Evolutionary conservation across 306 rosid species (phyloP).

Genomic region (Ormosia emarginata): DNA sequence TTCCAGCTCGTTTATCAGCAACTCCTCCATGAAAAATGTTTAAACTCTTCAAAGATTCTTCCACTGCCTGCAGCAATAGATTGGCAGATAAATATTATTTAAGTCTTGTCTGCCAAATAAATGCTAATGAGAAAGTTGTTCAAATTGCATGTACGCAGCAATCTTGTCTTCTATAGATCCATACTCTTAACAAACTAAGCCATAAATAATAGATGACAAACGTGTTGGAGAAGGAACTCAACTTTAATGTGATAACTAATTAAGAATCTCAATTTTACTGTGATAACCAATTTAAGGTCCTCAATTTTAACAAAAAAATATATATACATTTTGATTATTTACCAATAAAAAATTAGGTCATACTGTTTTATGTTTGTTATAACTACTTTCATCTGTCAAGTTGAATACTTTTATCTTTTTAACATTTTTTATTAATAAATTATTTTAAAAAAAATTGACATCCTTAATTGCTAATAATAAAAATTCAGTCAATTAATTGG

Average conservation of each 20-base stretch:
- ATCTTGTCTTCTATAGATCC: neutral
- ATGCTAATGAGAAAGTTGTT: neutral
- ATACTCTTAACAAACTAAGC: neutral
- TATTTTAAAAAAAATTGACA: neutral
- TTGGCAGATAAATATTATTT: neutral
- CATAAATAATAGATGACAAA: neutral
- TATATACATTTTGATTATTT: too few relatives aligned
- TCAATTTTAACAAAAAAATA: neutral
- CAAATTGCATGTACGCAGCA: neutral
- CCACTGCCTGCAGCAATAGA: conserved; percentile 66
- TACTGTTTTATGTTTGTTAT: neutral
- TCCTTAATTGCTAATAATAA: neutral
- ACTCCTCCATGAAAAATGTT: conserved; percentile 77
- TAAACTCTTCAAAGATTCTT: conserved; percentile 72
- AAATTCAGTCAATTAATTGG: neutral
- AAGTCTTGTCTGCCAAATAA: neutral
- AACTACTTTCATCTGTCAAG: neutral
- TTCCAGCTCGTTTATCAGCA: conserved; percentile 70
- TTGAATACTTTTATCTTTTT: neutral
- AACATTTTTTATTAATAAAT: neutral
- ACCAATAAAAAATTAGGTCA: neutral
- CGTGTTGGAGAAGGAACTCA: neutral
- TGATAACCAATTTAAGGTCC: neutral
- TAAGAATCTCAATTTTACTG: neutral
- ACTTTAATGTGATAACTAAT: neutral